phyloP scores from a whole-genome alignment of 1,139 yeast species.

The Saccharomycopsis phalli region DNA sequence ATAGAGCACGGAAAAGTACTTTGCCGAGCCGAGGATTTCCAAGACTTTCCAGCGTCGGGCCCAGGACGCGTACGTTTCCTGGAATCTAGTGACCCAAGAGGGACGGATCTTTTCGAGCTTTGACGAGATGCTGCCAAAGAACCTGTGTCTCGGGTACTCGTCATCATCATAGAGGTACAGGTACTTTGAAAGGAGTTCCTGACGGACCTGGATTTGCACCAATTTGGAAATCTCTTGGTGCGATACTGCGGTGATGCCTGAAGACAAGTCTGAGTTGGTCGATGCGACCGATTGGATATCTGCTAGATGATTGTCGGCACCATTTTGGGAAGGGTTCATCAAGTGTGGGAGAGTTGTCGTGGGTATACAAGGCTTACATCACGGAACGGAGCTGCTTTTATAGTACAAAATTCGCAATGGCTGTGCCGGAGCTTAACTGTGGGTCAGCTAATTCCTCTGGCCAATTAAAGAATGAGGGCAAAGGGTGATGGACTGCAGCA shows the following conservation, averaged over 20 bases:
- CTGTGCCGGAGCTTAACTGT: no score
- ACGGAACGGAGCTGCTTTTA: no score
- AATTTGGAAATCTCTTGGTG: slow-evolving; percentile 14
- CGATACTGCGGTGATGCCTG: slow-evolving; percentile 8
- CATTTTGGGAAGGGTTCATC: background rate
- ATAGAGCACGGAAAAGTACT: slow-evolving; percentile 16
- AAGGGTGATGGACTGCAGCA: no score
- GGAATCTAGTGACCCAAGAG: slow-evolving; percentile 3
- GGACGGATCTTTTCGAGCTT: no score
- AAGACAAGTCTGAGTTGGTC: background rate
- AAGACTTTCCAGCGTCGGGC: slow-evolving; percentile 7
- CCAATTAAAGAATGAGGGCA: no score
- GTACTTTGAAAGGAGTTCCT: slow-evolving; percentile 14
- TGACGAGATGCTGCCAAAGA: background rate
- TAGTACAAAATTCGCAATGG: no score
- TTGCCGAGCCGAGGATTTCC: slow-evolving; percentile 15
- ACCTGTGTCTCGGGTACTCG: slow-evolving; percentile 5
- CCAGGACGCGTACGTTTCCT: slow-evolving; percentile 3
- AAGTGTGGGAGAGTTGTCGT: background rate
- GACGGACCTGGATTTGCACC: slow-evolving; percentile 14
- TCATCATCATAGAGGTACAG: slow-evolving; percentile 10
- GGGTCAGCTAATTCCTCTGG: no score
- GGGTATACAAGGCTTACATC: no score
- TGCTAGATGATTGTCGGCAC: slow-evolving; percentile 12
- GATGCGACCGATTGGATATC: no score